phyloP scores from a whole-genome alignment of 345 rosid genomes.

The Eucalyptus paniculata region DNA sequence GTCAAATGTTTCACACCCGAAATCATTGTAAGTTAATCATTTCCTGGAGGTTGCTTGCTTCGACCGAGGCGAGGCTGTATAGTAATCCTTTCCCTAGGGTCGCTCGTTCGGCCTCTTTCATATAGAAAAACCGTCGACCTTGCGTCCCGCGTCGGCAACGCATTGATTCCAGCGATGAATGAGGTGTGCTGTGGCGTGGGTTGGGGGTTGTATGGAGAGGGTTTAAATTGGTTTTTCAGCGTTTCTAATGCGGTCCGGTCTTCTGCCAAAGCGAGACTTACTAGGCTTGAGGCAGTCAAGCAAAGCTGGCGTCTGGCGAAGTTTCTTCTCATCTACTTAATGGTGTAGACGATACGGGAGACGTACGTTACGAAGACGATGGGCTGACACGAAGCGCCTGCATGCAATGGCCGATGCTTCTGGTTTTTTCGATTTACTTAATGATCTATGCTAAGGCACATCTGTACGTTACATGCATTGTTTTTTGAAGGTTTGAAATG shows the following conservation, averaged over 20 bases:
- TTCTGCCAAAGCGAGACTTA: neutral
- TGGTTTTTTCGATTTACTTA: neutral
- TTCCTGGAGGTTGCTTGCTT: neutral
- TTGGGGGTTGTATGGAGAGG: neutral
- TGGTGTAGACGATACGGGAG: neutral
- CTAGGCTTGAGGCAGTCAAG: neutral
- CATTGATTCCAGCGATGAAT: neutral
- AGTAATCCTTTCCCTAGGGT: neutral
- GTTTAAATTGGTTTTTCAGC: neutral
- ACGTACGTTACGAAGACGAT: neutral
- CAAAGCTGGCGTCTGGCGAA: neutral
- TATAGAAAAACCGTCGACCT: neutral
- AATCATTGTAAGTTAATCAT: neutral
- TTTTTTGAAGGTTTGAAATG: neutral
- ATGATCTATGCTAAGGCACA: neutral
- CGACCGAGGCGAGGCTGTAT: neutral
- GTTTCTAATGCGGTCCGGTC: neutral
- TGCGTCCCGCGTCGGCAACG: neutral
- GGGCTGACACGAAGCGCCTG: neutral
- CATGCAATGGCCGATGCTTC: neutral
- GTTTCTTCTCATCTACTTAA: neutral
- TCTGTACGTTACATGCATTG: neutral
- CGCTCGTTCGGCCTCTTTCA: neutral
- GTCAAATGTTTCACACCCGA: neutral
- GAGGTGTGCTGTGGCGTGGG: neutral